phyloP scores from a whole-genome alignment of 1,139 yeast species.

The Lodderomyces parapsilosis region DNA sequence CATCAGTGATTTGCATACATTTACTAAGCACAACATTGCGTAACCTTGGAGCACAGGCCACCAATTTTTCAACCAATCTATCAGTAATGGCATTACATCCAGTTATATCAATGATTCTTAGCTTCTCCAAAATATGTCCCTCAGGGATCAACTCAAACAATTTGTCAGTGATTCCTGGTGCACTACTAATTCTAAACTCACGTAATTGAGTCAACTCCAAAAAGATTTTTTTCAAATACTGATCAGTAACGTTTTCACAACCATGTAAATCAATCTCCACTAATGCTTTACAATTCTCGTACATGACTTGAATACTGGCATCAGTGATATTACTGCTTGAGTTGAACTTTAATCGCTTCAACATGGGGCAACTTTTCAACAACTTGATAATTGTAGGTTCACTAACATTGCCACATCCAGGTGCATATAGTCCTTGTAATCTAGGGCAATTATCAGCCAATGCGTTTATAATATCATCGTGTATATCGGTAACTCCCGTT shows the following conservation, averaged over 20 bases:
- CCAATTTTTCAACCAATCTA: constrained; percentile 69
- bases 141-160: constrained; percentile 50
- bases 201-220: constrained; percentile 66
- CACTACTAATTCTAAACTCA: constrained; percentile 80
- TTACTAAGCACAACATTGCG: constrained; percentile 88
- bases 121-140: constrained; percentile 43
- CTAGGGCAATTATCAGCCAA: constrained; percentile 71
- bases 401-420: constrained; percentile 71
- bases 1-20: constrained; percentile 85
- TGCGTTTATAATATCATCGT: constrained; percentile 68
- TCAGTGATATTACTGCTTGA: constrained; percentile 71
- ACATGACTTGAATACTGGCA: constrained; percentile 60
- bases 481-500: constrained; percentile 71
- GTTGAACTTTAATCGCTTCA: constrained; percentile 81
- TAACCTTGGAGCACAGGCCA: constrained; percentile 75
- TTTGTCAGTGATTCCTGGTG: constrained; percentile 66
- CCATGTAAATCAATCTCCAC: constrained; percentile 90
- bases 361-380: constrained; percentile 63
- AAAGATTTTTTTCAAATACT: constrained; percentile 60
- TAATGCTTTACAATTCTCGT: constrained; percentile 68
- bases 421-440: constrained; percentile 88
- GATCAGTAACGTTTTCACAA: constrained; percentile 72
- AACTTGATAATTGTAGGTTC: constrained; percentile 64
- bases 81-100: constrained; percentile 84
- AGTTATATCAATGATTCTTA: constrained; percentile 83